phyloP scores from a whole-genome alignment of 352 stramenopile genomes.

The Phytophthora sp. region DNA sequence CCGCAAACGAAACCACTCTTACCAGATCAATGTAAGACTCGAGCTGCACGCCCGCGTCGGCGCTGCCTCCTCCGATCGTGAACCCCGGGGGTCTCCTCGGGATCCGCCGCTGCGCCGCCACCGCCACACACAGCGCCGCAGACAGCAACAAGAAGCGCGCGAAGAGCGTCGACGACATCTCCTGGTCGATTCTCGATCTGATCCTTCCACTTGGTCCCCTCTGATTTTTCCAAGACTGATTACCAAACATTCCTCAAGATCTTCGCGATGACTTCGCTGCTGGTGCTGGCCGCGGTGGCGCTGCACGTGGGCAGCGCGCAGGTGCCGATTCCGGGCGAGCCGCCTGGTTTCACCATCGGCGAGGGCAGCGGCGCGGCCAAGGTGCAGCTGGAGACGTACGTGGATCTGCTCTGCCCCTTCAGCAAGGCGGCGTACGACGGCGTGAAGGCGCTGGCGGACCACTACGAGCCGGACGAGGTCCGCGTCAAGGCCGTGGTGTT shows the following conservation, averaged over 20 bases:
- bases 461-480: slow-evolving; percentile 65
- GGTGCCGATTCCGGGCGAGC: slow-evolving; percentile 61
- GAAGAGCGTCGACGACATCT: slow-evolving; percentile 6
- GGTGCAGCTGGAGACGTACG: slow-evolving; percentile 81
- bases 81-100: slow-evolving; percentile 69
- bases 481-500: slow-evolving; percentile 73
- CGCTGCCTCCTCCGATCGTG: slow-evolving; percentile 52
- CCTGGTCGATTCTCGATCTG: neutral
- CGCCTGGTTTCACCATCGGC: slow-evolving; percentile 72
- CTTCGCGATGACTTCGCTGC: slow-evolving; percentile 17
- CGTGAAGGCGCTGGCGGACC: slow-evolving; percentile 60
- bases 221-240: too few relatives aligned
- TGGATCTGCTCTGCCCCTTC: slow-evolving; percentile 78
- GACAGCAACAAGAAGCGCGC: slow-evolving; percentile 26
- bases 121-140: slow-evolving; percentile 11
- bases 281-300: slow-evolving; percentile 8
- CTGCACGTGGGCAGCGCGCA: slow-evolving; percentile 36
- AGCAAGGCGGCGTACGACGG: slow-evolving; percentile 69
- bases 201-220: too few relatives aligned
- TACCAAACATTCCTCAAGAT: slow-evolving; percentile 25
- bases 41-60: slow-evolving; percentile 73
- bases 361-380: slow-evolving; percentile 45
- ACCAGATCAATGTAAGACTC: slow-evolving; percentile 88
- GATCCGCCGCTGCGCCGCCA: slow-evolving; percentile 42
- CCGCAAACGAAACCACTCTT: slow-evolving; percentile 5